These are phyloP conservation scores for Penicillium sp. DNA, from an alignment of 2,329 filamentous ascomycete genomes.

Conservation along the genomic window DNA sequence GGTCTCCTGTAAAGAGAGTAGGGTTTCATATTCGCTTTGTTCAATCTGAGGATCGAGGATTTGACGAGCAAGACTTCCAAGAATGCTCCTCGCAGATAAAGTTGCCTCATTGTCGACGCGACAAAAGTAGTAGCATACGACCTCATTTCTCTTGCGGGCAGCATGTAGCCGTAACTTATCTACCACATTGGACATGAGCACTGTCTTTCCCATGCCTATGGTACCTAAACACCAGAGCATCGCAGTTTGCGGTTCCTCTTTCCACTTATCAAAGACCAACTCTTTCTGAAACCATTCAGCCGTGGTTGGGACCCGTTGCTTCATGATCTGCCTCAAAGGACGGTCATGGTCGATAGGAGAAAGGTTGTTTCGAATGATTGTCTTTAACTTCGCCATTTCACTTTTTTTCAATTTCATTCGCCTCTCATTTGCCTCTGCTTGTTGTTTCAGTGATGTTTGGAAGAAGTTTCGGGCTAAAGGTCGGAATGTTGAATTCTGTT, in stretches of 20 bases:
- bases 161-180: constrained; percentile 9
- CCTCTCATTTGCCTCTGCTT: not conserved
- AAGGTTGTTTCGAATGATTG: not conserved
- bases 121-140: constrained; percentile 23
- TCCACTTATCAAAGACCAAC: not conserved
- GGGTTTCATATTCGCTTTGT: not conserved
- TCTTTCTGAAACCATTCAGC: not conserved
- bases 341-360: not conserved
- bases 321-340: not conserved
- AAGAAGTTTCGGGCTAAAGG: not conserved
- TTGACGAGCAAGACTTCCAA: constrained; percentile 23
- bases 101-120: not conserved
- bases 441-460: not conserved
- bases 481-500: not conserved
- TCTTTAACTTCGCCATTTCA: not conserved
- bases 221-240: not conserved
- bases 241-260: not conserved
- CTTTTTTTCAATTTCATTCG: not conserved
- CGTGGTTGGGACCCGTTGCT: not conserved
- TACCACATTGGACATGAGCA: constrained; percentile 21
- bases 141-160: constrained; percentile 5
- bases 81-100: constrained; percentile 18
- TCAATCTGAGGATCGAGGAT: constrained; percentile 10
- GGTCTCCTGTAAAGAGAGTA: not conserved
- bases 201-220: constrained; percentile 19